phyloP scores from a whole-genome alignment of 2,329 filamentous ascomycete species.

The Cladobotryum mycophilum region DNA sequence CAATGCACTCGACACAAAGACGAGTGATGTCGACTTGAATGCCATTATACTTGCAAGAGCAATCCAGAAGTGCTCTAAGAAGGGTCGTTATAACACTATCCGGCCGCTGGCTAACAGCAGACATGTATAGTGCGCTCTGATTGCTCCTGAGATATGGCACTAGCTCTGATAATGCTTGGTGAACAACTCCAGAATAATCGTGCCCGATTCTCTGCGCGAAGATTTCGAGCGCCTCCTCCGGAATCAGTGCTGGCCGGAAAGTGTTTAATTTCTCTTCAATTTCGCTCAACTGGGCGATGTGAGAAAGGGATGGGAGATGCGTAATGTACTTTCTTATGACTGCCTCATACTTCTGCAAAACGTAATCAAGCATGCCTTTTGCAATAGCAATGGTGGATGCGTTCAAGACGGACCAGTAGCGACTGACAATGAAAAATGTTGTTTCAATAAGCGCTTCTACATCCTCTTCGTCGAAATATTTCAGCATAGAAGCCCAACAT shows the following conservation, averaged over 20 bases:
- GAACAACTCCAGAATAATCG: constrained; percentile 80
- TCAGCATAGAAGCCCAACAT: constrained; percentile 77
- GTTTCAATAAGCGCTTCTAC: constrained; percentile 76
- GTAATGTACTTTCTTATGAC: constrained; percentile 62
- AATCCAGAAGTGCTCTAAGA: constrained; percentile 75
- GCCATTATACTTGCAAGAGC: constrained; percentile 71
- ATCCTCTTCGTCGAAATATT: constrained; percentile 69
- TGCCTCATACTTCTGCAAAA: constrained; percentile 57
- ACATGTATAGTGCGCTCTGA: constrained; percentile 72
- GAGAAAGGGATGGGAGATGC: constrained; percentile 70
- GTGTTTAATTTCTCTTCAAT: constrained; percentile 60
- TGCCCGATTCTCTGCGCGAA: constrained; percentile 71
- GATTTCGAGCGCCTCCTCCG: constrained; percentile 58
- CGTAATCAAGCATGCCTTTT: constrained; percentile 54
- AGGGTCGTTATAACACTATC: constrained; percentile 66
- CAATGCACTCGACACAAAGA: constrained; percentile 75
- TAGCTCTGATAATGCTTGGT: constrained; percentile 74
- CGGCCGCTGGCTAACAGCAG: constrained; percentile 76
- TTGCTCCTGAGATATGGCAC: constrained; percentile 64
- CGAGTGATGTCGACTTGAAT: constrained; percentile 60
- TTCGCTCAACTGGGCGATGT: constrained; percentile 62
- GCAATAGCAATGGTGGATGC: constrained; percentile 53
- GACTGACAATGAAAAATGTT: constrained; percentile 79
- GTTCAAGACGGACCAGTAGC: constrained; percentile 69
- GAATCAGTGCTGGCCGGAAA: constrained; percentile 46